Base-by-base conservation (phyloP, 2,329 filamentous ascomycete species). In the Periconia digitata region DNA sequence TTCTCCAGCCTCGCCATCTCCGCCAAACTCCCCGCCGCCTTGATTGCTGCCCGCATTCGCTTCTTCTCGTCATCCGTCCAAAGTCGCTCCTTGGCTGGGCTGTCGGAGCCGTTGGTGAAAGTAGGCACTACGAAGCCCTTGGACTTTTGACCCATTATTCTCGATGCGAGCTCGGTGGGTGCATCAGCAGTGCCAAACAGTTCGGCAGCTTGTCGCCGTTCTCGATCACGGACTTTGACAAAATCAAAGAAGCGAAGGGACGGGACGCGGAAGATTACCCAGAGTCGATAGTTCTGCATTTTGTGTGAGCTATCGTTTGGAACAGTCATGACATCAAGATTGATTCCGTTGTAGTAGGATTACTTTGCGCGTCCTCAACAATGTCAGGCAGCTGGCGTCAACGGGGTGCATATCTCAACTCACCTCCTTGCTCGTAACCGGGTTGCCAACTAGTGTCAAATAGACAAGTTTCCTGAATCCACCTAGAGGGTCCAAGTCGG, bases 1-100 rank as follows among this genome's bases (percentile, higher is more conserved):
- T 92, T 95, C 77, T 99, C 94, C 67, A 99, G 72, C 58, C 84
- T 81, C 48, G 90, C 86, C 67, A 99, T 95, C 75, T 97, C 94
- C 59, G 91, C 87, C 64, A 99, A 71, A 65, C 87, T 95, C 70
- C 87, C 91, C 6, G 94, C 92, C 64, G 89, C 90, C 72, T 85
- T 85, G 71, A 99, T 95, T 75, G 92, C 80, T 64, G 90, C 86
- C 74, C 95, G 86, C 52, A 97, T 83, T 55, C 84, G 83, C 78
- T 87, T 87, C 77, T 87, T 88, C 80, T 99, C 94, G 66, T 85
- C 85, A 32, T 92, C 90, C 3, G 92, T 96, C 59, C 87, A 82
- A 55, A 90, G 86, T 47, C 89, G 82, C 71, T 87, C 89, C 18
- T 73, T 69, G 16, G 66, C 67, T 32, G 75, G 73, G 8, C 70